Percentiles rank a stretch among this genome's conserved stretches.
Evolutionary conservation across 176 grass and related monocot species (phyloP).

Genomic region (Leersia perrieri): DNA sequence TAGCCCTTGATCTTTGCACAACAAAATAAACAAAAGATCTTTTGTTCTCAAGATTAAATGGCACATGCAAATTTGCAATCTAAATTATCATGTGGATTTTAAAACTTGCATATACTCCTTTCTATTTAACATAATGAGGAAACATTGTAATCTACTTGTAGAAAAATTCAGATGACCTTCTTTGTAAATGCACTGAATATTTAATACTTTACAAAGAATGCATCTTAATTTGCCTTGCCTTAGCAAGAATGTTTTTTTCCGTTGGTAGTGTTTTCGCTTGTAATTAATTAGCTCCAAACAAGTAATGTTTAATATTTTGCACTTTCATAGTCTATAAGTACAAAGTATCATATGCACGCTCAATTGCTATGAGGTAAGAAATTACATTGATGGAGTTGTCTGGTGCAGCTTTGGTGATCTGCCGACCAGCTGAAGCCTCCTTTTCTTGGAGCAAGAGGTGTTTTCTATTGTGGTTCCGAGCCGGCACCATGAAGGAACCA

Average conservation of each 20-base stretch:
- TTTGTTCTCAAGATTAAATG: background rate
- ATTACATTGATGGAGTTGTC: slow-evolving; percentile 27
- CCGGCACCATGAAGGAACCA: slow-evolving; percentile 29
- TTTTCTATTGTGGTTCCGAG: slow-evolving; percentile 37
- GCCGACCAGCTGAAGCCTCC: slow-evolving; percentile 23
- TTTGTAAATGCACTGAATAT: background rate
- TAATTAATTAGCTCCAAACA: slow-evolving; percentile 10
- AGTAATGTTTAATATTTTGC: background rate
- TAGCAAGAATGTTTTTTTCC: background rate
- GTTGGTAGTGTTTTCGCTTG: background rate
- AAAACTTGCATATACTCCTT: background rate
- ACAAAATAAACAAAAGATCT: background rate
- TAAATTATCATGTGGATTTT: background rate
- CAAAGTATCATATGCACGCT: background rate
- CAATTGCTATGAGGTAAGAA: background rate
- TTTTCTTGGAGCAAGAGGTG: slow-evolving; percentile 35
- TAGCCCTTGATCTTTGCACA: background rate
- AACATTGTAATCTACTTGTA: background rate
- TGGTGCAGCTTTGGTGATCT: slow-evolving; percentile 2
- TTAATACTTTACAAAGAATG: background rate
- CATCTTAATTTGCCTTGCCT: background rate
- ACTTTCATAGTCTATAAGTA: background rate
- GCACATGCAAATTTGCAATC: background rate
- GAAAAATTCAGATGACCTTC: background rate
- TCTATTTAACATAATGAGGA: background rate